Evolutionary conservation across 73 alveolate species (phyloP), one percentile per base, ranked within the genome.

Genomic region (Stentor coeruleus): DNA sequence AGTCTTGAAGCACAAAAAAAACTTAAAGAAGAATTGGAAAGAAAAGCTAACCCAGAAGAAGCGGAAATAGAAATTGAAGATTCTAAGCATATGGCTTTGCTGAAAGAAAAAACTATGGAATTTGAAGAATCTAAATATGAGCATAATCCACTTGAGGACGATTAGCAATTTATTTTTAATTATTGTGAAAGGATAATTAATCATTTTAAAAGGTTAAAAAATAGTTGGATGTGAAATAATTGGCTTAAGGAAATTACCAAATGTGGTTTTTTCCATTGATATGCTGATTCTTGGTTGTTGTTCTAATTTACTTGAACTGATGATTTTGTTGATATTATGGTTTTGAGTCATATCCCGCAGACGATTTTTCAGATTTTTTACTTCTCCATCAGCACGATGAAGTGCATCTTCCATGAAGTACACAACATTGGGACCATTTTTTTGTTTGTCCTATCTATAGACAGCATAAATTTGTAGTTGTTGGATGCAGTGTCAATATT

Each of bases 401-500:
- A 66, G 11, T 26, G 33, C n/a, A 40, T 66, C 79, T 31, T 66
- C 40, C 37, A 66, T 20, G 37, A 66, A 66, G 33, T 66, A 66
- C 3, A 66, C 79, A 33, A 66, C 79, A 66, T 66, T 20, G 79
- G 79, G 79, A 66, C 40, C 79, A 66, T 66, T 31, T 66, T 66
- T 33, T 66, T 66, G 79, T 66, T 37, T 28, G 79, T 66, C 37
- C 79, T 66, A 40, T 66, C 79, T 3, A 66, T 31, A 2, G n/a
- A 20, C 39, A 66, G n/a, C 79, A 66, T 20, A 33, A 20, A 66
- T 2, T 66, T 20, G 37, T 66, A 66, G 37, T 66, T 20, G 37
- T 31, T 66, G 79, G n/a, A 66, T 28, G 79, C 36, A 20, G 79
- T 66, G 41, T 66, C 79, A 33, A 66, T 20, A 33, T 66, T 66